phyloP scores from a whole-genome alignment of 2,329 filamentous ascomycete genomes.

The Ascomycota sp. region DNA sequence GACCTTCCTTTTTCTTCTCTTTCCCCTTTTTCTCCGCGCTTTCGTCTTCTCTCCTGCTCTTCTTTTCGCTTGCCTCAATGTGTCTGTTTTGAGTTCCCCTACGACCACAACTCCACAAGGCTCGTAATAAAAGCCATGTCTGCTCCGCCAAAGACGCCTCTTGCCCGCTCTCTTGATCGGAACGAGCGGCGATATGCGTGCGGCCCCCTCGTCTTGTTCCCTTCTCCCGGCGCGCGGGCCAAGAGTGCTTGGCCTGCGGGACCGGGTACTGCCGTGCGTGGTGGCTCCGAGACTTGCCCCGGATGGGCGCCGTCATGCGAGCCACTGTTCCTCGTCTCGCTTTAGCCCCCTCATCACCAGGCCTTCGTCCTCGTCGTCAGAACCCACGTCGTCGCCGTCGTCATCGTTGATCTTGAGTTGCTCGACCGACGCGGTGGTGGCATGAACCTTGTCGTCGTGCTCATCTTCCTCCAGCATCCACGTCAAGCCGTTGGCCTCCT shows the following conservation, averaged over 20 bases:
- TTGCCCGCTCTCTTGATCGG: too few species aligned
- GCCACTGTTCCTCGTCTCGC: constrained; percentile 38
- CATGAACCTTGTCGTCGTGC: constrained; percentile 15
- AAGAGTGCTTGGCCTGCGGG: too few species aligned
- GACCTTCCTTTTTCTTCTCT: neutral
- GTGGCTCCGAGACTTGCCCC: neutral
- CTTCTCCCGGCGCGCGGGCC: too few species aligned
- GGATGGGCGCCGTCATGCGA: constrained; percentile 28
- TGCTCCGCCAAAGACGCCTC: too few species aligned
- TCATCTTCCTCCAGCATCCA: constrained; percentile 60
- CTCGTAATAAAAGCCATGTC: too few species aligned
- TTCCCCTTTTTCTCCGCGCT: neutral
- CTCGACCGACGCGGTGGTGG: constrained; percentile 15
- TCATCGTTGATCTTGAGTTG: constrained; percentile 20
- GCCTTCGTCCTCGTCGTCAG: constrained; percentile 35
- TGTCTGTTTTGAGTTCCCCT: too few species aligned
- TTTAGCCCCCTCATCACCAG: constrained; percentile 36
- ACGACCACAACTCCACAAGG: too few species aligned
- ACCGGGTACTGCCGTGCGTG: too few species aligned
- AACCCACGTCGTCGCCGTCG: constrained; percentile 19
- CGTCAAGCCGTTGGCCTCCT: constrained; percentile 77
- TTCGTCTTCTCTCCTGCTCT: neutral
- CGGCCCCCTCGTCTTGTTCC: neutral
- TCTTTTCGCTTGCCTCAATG: too few species aligned
- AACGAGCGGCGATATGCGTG: too few species aligned